Base-by-base conservation (phyloP, 108 stramenopile genomes). In the Cyclotella baltica region DNA sequence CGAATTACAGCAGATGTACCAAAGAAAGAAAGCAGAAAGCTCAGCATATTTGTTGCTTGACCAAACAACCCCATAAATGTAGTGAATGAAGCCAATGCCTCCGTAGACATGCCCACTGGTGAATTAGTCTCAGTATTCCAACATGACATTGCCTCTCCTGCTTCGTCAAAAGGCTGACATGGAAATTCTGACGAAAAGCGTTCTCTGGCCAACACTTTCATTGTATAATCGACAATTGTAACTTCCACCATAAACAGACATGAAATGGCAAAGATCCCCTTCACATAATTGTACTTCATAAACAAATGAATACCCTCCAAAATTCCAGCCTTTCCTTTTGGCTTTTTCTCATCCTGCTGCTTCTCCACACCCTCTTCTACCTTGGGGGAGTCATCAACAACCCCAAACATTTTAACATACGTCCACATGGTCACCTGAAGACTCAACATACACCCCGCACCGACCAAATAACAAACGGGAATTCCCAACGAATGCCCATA, bases 241-340 rank as follows among this genome's bases (percentile, higher is more conserved):
- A 97, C 97, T 86, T 97, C 97, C 43, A 99, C 97, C 97, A 98
- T 98, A 90, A 97, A 99, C 0, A 99, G 84, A 86, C 97, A 97
- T 20, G 92, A 93, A 71, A 99, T 93, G 29, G 95, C 97, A 70
- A 99, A 98, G 66, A 99, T 98, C 48, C 97, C 97, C 85, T 97
- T 97, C 71, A 99, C 95, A 77, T 98, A 99, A 72, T 97, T 93
- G 91, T 97, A 88, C 59, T 95, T 81, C 80, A 81, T 76, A 75
- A 98, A 98, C 22, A 98, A 89, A 33, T 89, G 48, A 37, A 98
- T 85, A 25, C 98, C 98, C 84, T 98, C 98, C 80, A 96, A 81
- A 61, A 98, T 90, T 2, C 96, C 97, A 23, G 96, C 70, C 61
- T 88, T 90, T 51, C 87, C 67, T 69, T 88, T 90, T 46, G 88